These are phyloP conservation scores for barrel medic (Medicago truncatula) DNA, from an alignment of 306 rosid species.

Conservation along the genomic window MtrunA17r5.0-ANR NC_053047.1:42647501-42648000, in stretches of 20 bases:
- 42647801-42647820: too few relatives aligned
- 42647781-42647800: too few relatives aligned
- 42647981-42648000: too few relatives aligned
- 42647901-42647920: too few relatives aligned
- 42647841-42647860: too few relatives aligned
- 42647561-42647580: slow-evolving; percentile 68
- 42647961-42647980: too few relatives aligned
- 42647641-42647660: slow-evolving; percentile 68
- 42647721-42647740: slow-evolving; percentile 65
- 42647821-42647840: too few relatives aligned
- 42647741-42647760: slow-evolving; percentile 52
- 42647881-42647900: too few relatives aligned
- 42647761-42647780: too few relatives aligned
- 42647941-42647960: too few relatives aligned
- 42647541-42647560: slow-evolving; percentile 64
- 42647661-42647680: slow-evolving; percentile 41
- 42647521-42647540: neutral
- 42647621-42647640: slow-evolving; percentile 60
- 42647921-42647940: too few relatives aligned
- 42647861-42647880: too few relatives aligned
- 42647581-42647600: slow-evolving; percentile 68
- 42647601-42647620: slow-evolving; percentile 69
- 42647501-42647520: neutral
- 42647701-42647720: slow-evolving; percentile 41
- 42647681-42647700: slow-evolving; percentile 14